Conservation (phyloP, 257 asterid genomes). For the Marsdenia floribunda region DNA sequence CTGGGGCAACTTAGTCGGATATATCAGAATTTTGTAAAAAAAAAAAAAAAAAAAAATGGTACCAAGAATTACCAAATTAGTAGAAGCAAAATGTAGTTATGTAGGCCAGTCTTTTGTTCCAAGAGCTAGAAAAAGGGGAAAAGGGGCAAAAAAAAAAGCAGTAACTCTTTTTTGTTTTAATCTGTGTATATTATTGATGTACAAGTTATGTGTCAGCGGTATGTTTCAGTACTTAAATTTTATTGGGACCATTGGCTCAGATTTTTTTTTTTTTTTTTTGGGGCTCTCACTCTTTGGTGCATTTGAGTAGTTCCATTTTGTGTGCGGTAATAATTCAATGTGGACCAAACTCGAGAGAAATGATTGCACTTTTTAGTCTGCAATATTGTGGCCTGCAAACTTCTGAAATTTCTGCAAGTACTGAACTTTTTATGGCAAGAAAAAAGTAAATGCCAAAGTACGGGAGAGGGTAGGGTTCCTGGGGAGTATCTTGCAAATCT, state of each 20-base stretch:
- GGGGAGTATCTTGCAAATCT: neutral
- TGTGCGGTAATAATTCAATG: slow-evolving; percentile 24
- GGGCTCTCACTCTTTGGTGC: slow-evolving; percentile 10
- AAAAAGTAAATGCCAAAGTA: neutral
- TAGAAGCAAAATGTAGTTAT: slow-evolving; percentile 19
- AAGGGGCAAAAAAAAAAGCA: neutral
- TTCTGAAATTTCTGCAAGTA: neutral
- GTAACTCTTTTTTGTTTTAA: neutral
- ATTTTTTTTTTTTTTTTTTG: neutral
- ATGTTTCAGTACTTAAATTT: neutral
- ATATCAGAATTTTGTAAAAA: slow-evolving; percentile 18
- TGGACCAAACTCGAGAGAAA: slow-evolving; percentile 11
- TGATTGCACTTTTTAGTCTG: neutral
- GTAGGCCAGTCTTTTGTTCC: slow-evolving; percentile 9
- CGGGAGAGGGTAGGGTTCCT: neutral
- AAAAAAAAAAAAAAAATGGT: neutral
- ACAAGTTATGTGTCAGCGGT: neutral
- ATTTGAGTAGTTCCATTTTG: slow-evolving; percentile 10
- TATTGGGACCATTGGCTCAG: slow-evolving; percentile 12
- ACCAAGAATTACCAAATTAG: slow-evolving; percentile 13
- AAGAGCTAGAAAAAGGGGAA: neutral
- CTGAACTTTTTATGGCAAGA: neutral
- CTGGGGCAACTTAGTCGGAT: slow-evolving; percentile 25
- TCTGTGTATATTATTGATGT: slow-evolving; percentile 10
- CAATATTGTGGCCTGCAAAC: neutral